These are phyloP conservation scores for Amylostereum areolatum DNA, from an alignment of 1,284 basidiomycete genomes.

Conservation along the genomic window DNA sequence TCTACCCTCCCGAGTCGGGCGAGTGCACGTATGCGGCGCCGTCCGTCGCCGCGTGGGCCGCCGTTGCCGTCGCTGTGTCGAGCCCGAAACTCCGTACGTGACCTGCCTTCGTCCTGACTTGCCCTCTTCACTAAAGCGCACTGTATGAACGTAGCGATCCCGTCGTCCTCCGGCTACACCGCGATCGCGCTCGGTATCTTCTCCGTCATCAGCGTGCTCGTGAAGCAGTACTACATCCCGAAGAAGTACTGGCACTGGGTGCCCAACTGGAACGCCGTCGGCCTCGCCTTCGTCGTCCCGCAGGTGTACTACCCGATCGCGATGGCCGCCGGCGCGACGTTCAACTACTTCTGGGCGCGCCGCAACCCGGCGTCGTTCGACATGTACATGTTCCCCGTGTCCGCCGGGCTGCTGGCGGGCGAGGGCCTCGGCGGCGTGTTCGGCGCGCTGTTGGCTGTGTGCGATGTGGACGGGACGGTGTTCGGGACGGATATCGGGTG, in stretches of 20 bases:
- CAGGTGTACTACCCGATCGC: conserved; percentile 44
- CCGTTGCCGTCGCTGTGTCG: conserved; percentile 54
- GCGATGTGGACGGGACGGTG: conserved; percentile 41
- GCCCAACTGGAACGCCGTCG: conserved; percentile 66
- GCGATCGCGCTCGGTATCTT: conserved; percentile 51
- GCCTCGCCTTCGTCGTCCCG: conserved; percentile 49
- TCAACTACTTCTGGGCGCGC: conserved; percentile 46
- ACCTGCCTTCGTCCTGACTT: conserved; percentile 5
- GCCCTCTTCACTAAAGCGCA: background rate
- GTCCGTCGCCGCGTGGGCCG: conserved; percentile 56
- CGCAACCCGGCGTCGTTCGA: conserved; percentile 39
- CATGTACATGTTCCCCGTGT: conserved; percentile 58
- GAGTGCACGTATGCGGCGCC: conserved; percentile 54
- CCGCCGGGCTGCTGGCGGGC: conserved; percentile 60
- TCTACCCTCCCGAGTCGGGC: conserved; percentile 23
- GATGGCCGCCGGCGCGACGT: conserved; percentile 31
- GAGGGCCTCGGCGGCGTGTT: conserved; percentile 68
- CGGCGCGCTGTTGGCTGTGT: conserved; percentile 48
- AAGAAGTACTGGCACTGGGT: conserved; percentile 48
- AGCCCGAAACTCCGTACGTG: conserved; percentile 37
- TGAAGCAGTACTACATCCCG: conserved; percentile 48
- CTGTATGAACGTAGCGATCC: conserved; percentile 34
- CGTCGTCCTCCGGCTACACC: conserved; percentile 55
- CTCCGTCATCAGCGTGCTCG: conserved; percentile 39
- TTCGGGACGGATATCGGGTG: conserved; percentile 46